Base-by-base conservation (phyloP, 208 protist species). In the Tritrichomonas musculus region DNA sequence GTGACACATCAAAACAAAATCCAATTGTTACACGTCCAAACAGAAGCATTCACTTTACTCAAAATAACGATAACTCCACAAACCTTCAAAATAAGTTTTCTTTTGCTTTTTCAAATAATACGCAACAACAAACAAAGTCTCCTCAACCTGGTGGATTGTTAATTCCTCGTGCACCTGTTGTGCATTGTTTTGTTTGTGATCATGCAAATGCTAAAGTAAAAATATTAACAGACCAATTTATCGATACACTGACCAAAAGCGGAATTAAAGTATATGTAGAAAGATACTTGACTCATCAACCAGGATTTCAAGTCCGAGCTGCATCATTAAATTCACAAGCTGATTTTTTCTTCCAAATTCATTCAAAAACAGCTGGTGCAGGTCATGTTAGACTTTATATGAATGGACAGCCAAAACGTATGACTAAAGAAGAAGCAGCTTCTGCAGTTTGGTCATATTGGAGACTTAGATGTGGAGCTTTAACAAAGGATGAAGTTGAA, bases 271-370 rank as follows among this genome's bases (percentile, higher is more conserved):
- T 82, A 22, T 82, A 47, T 30, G 50, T 36, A 20, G 73, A 82
- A 53, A 36, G 41, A 82, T 82, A 82, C 41, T 14, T 36, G 3
- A 82, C 73, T 47, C 73, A 82, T 82, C 73, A 82, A 30, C n/a
- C 73, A 13, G 73, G 73, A 20, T 82, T 82, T 50, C 73, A 82
- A 82, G 73, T 82, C 41, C 30, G 73, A 33, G 73, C 73, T 53
- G 73, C 73, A n/a, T 82, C 73, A 11, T n/a, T 82, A 53, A 82
- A 50, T 36, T 53, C 39, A n/a, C n/a, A 53, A 30, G 73, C 73
- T 47, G 73, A 82, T 53, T 82, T 82, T 25, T 82, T 82, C 41
- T 82, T 50, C 41, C 73, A 82, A 82, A 82, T 82, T 53, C 73
- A 82, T 36, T 82, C 73, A 53, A 82, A 82, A 53, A 82, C 41